Percentiles rank a stretch among this genome's conserved stretches.
Evolutionary conservation across 768 basidiomycete genomes (phyloP).

Genomic region (Suillus subluteus): DNA sequence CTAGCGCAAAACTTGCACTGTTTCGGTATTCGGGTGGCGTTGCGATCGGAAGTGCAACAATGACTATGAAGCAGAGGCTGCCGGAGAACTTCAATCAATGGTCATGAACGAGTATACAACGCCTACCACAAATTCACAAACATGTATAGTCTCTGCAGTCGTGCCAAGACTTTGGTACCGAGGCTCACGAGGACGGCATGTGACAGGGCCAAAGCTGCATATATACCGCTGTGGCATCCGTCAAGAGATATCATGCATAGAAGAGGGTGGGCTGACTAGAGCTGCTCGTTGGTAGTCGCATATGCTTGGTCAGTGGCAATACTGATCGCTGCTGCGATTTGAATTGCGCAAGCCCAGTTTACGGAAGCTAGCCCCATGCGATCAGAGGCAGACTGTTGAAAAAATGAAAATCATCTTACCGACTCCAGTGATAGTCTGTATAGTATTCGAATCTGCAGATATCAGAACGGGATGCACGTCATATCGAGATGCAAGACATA

Average conservation of each 20-base stretch:
- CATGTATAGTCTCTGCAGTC: neutral
- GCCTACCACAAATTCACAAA: constrained; percentile 1
- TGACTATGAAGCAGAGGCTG: constrained; percentile 1
- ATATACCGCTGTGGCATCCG: neutral
- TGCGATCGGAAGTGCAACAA: neutral
- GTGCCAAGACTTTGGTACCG: constrained; percentile 2
- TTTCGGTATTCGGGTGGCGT: neutral
- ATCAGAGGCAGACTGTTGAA: neutral
- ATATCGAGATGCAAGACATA: constrained; percentile 25
- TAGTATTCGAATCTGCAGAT: constrained; percentile 1
- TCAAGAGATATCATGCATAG: constrained; percentile 44
- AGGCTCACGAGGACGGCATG: constrained; percentile 2
- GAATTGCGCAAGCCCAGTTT: constrained; percentile 3
- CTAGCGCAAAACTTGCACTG: neutral
- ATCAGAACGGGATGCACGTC: neutral
- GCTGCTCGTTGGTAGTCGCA: constrained; percentile 46
- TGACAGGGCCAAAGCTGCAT: neutral
- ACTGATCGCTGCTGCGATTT: constrained; percentile 22
- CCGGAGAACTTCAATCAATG: neutral
- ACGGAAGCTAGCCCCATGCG: neutral
- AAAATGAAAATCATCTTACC: constrained; percentile 2
- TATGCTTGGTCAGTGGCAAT: constrained; percentile 46
- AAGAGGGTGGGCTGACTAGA: constrained; percentile 44
- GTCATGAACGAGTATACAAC: neutral
- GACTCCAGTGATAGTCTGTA: constrained; percentile 44